Evolutionary conservation across 768 basidiomycete genomes (phyloP), one percentile per base, ranked within the genome.

Genomic region (Mrakia hoshinonis): DNA sequence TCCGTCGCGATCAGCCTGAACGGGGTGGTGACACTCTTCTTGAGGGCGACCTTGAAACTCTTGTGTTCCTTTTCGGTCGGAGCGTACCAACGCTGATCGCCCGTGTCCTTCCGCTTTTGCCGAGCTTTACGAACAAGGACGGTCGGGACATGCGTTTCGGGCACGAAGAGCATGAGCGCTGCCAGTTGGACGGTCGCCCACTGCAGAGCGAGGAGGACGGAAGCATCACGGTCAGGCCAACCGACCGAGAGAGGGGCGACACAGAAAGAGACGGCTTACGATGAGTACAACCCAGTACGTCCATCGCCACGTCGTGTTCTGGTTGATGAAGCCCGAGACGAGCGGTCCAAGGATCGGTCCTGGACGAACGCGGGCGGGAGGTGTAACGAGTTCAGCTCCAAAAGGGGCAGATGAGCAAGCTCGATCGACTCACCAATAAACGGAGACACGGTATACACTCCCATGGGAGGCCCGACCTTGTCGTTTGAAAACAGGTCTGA

Each of bases 271-370:
- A n/a, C 2, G 29, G 24, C 68, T 48, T 24, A 69, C 64, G 26
- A 88, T 88, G 1, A 87, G 73, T 69, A 87, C 77, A 20, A 88
- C 79, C 69, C 86, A 85, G 79, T 87, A 92, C 0, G 89, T 89
- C 90, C 90, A 92, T 72, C 88, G 61, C 79, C 79, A 80, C n/a
- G 74, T 43, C 1, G 77, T 74, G 48, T 81, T 76, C 77, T 88
- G 84, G 75, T 88, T 89, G 75, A 91, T 87, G 77, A 90, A 89
- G 24, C 87, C 84, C 10, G 74, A 71, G 4, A 78, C 26, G 31
- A 78, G 64, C 1, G 78, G 77, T 20, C 79, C 75, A 9, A 24
- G 43, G 43, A 43, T 43, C 6, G 43, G 43, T 43, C 43, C 43
- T 43, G 15, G 43, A 15, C 43, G n/a, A n/a, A n/a, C n/a, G n/a